Base-by-base conservation (phyloP, 1,284 basidiomycete genomes). In the Pyrrhoderma lamaoense region DNA sequence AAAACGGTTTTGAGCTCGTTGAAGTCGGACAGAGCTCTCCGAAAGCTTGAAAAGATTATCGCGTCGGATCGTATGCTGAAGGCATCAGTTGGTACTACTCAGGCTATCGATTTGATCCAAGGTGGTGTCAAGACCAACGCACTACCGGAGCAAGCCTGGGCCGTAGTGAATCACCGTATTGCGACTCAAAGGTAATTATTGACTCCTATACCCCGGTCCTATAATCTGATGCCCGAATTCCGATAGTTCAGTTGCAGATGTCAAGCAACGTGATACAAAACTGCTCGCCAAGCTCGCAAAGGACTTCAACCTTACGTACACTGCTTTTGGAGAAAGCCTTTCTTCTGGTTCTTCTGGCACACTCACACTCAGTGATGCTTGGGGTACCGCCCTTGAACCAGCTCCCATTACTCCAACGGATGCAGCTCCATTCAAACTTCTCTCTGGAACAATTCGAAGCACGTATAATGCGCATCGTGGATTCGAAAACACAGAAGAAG, bases 111-210 rank as follows among this genome's bases (percentile, higher is more conserved):
- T 60, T 61, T 84, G 4, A 69, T 82, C 38, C 60, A 65, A 8
- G 81, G 80, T 1, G 82, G 82, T 3, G 75, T 82, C 45, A 84
- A 83, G 64, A 67, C 71, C 39, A 82, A 81, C 52, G 80, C 78
- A 0, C 68, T 82, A 8, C 79, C 79, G 1, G 80, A 82, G 60
- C 66, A 67, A 18, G 75, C 72, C 0, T 70, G 66, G 58, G 76
- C 76, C 1, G 65, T 77, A 3, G 62, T 83, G 43, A 82, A 84
- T 60, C 76, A 74, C 57, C 70, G 73, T 9, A 70, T 76, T 54
- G 72, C 72, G 18, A 71, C 72, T 16, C 67, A 72, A 39, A 71
- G 70, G 68, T 70, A 35, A 2, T 62, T 49, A 25, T 5, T 42
- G n/a, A 8, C 13, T 21, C 31, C 23, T 37, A 62, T 67, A 40